Percentiles rank a stretch among this genome's conserved stretches.
These are phyloP conservation scores for Neonothopanus nambi DNA, from an alignment of 1,284 basidiomycete species.

Conservation along the genomic window DNA sequence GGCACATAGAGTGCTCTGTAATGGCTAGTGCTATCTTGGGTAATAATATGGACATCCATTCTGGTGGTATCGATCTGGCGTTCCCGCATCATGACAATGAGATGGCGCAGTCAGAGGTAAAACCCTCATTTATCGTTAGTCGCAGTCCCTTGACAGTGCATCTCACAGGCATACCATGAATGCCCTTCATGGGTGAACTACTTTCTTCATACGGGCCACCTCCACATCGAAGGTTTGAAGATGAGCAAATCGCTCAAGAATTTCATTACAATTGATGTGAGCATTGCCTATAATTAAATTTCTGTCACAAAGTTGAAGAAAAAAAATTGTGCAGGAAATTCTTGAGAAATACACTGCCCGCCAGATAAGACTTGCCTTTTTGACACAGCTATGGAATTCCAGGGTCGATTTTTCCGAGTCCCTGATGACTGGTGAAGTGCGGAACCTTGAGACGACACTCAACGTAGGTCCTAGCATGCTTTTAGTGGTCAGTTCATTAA, in stretches of 20 bases:
- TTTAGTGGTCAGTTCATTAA: background rate
- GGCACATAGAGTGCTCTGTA: conserved; percentile 99
- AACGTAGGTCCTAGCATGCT: conserved; percentile 60
- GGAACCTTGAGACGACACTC: conserved; percentile 81
- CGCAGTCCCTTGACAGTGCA: background rate
- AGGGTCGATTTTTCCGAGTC: conserved; percentile 95
- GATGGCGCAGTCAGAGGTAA: conserved; percentile 94
- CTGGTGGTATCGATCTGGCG: conserved; percentile 93
- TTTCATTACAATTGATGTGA: conserved; percentile 96
- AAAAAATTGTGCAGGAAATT: conserved; percentile 68
- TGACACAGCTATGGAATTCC: conserved; percentile 90
- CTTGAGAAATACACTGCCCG: conserved; percentile 83
- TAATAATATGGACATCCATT: conserved; percentile 95
- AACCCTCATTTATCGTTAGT: conserved; percentile 18
- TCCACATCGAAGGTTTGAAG: conserved; percentile 98
- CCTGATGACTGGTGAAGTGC: conserved; percentile 87
- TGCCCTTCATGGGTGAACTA: conserved; percentile 98
- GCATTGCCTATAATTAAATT: conserved; percentile 26
- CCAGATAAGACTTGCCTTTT: conserved; percentile 93
- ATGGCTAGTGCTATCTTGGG: conserved; percentile 97
- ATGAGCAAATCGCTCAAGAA: conserved; percentile 99
- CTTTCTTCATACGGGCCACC: conserved; percentile 97
- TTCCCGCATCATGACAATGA: conserved; percentile 99
- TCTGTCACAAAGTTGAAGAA: background rate
- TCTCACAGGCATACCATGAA: conserved; percentile 81